phyloP scores from a whole-genome alignment of 1,284 basidiomycete genomes.

The Mixia osmundae region DNA sequence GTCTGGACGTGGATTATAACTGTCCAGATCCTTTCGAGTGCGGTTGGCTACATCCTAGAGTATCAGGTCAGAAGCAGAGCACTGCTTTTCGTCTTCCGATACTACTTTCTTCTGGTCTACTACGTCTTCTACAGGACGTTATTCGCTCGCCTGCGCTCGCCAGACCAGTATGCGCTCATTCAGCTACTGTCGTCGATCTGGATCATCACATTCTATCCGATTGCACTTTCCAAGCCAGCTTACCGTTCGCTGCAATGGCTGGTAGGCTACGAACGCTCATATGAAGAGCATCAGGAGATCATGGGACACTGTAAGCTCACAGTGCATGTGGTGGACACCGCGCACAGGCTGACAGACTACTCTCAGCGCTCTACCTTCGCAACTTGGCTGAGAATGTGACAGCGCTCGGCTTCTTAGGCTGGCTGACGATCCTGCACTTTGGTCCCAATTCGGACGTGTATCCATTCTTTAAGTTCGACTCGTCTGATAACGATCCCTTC shows the following conservation, averaged over 20 bases:
- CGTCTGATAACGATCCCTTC: slow-evolving; percentile 24
- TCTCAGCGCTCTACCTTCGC: slow-evolving; percentile 27
- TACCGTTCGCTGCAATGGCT: slow-evolving; percentile 25
- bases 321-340: neutral
- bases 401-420: slow-evolving; percentile 20
- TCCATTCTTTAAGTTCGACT: slow-evolving; percentile 32
- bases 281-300: slow-evolving; percentile 29
- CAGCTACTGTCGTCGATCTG: slow-evolving; percentile 30
- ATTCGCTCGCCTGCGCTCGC: slow-evolving; percentile 21
- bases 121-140: slow-evolving; percentile 26
- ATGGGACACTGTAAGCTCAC: slow-evolving; percentile 22
- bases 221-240: slow-evolving; percentile 29
- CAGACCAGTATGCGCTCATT: slow-evolving; percentile 27
- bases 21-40: slow-evolving; percentile 26
- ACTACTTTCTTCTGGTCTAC: slow-evolving; percentile 26
- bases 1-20: slow-evolving; percentile 29
- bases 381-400: slow-evolving; percentile 31
- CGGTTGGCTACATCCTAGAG: slow-evolving; percentile 29
- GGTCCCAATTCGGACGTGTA: slow-evolving; percentile 30
- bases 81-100: slow-evolving; percentile 29
- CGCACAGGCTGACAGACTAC: slow-evolving; percentile 2
- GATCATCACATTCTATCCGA: slow-evolving; percentile 30
- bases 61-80: slow-evolving; percentile 29
- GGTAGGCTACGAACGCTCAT: slow-evolving; percentile 26
- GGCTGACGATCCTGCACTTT: slow-evolving; percentile 30